Evolutionary conservation across 169 alveolate genomes (phyloP).

Genomic region (Plasmodium gallinaceum): DNA sequence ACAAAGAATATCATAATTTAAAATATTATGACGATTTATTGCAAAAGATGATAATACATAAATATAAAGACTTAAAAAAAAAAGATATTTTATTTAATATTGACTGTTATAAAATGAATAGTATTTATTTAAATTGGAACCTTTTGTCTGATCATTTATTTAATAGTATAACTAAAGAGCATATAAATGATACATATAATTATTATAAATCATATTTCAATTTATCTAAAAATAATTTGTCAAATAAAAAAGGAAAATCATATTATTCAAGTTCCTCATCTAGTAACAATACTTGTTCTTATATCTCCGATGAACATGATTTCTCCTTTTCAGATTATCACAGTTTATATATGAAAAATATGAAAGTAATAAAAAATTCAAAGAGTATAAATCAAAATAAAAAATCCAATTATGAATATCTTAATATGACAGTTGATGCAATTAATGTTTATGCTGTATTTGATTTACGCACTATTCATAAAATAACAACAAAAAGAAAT

Average conservation of each 20-base stretch:
- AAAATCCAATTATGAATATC: background rate
- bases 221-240: slow-evolving; percentile 24
- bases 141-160: slow-evolving; percentile 20
- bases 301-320: slow-evolving; percentile 76
- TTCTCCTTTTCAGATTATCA: slow-evolving; percentile 81
- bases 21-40: slow-evolving; percentile 18
- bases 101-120: slow-evolving; percentile 48
- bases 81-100: slow-evolving; percentile 62
- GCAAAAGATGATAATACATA: slow-evolving; percentile 45
- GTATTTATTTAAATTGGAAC: slow-evolving; percentile 32
- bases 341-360: slow-evolving; percentile 78
- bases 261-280: slow-evolving; percentile 23
- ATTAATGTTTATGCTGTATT: slow-evolving; percentile 78
- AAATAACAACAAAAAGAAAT: slow-evolving; percentile 78
- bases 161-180: slow-evolving; percentile 44
- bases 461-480: slow-evolving; percentile 77
- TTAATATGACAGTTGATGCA: slow-evolving; percentile 46
- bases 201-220: slow-evolving; percentile 56
- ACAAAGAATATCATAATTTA: background rate
- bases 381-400: background rate
- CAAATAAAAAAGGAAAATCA: background rate
- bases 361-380: slow-evolving; percentile 63
- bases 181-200: slow-evolving; percentile 44
- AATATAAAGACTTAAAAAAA: slow-evolving; percentile 62
- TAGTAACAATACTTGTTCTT: slow-evolving; percentile 12